phyloP scores from a whole-genome alignment of 2,329 filamentous ascomycete species.

The Cordyceps militaris region DNA sequence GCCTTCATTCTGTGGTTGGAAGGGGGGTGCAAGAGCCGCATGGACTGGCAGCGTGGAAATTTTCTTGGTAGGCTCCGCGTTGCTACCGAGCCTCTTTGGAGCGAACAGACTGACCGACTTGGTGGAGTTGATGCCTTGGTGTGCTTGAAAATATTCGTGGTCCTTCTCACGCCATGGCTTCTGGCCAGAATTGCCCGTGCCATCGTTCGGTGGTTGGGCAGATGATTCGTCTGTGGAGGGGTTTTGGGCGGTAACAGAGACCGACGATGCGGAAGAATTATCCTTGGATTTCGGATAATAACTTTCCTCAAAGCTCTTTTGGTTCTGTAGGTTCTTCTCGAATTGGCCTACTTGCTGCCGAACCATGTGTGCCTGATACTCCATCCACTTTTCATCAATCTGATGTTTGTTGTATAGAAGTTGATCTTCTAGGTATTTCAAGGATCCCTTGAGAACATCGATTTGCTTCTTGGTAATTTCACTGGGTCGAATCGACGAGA shows the following conservation, averaged over 20 bases:
- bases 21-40: slow-evolving; percentile 43
- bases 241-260: neutral
- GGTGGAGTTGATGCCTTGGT: slow-evolving; percentile 22
- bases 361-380: slow-evolving; percentile 34
- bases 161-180: slow-evolving; percentile 14
- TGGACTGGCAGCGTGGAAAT: slow-evolving; percentile 35
- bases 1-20: slow-evolving; percentile 30
- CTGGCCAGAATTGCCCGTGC: neutral
- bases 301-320: slow-evolving; percentile 38
- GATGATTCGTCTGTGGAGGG: slow-evolving; percentile 14
- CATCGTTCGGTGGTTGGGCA: neutral
- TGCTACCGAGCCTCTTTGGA: slow-evolving; percentile 16
- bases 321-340: slow-evolving; percentile 37
- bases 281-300: slow-evolving; percentile 32
- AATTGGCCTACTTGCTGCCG: slow-evolving; percentile 43
- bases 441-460: slow-evolving; percentile 41
- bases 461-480: slow-evolving; percentile 56
- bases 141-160: slow-evolving; percentile 15
- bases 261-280: slow-evolving; percentile 17
- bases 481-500: slow-evolving; percentile 54
- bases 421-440: slow-evolving; percentile 52
- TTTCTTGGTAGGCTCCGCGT: slow-evolving; percentile 25
- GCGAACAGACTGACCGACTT: slow-evolving; percentile 22
- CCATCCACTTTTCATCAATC: slow-evolving; percentile 49
- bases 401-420: slow-evolving; percentile 56